phyloP scores from a whole-genome alignment of 257 asterid species.

The Eucommia ulmoides region DNA sequence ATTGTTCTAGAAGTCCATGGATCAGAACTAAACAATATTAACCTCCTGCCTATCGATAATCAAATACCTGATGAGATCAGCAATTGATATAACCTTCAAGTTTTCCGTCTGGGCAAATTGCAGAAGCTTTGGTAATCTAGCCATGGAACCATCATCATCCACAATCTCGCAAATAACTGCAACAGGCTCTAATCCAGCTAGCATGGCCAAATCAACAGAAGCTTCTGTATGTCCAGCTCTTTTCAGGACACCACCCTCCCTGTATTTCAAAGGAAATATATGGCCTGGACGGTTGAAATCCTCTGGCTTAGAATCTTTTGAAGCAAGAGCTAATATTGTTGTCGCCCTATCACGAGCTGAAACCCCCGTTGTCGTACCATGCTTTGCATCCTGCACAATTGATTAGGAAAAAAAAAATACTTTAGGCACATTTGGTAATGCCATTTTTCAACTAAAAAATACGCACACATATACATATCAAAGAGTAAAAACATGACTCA shows the following conservation, averaged over 20 bases:
- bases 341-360: slow-evolving; percentile 95
- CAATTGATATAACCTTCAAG: slow-evolving; percentile 73
- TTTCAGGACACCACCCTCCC: slow-evolving; percentile 92
- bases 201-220: slow-evolving; percentile 74
- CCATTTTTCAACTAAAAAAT: too few relatives aligned
- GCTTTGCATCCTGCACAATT: slow-evolving; percentile 69
- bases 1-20: too few relatives aligned
- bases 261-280: slow-evolving; percentile 86
- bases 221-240: slow-evolving; percentile 99
- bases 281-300: slow-evolving; percentile 98
- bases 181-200: slow-evolving; percentile 81
- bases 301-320: slow-evolving; percentile 71
- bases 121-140: slow-evolving; percentile 75
- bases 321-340: slow-evolving; percentile 72
- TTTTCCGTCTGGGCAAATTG: slow-evolving; percentile 54
- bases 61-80: slow-evolving; percentile 92
- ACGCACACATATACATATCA: too few relatives aligned
- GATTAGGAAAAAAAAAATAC: too few relatives aligned
- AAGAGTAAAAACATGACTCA: too few relatives aligned
- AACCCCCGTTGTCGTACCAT: slow-evolving; percentile 92
- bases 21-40: too few relatives aligned
- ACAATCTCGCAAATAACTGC: slow-evolving; percentile 91
- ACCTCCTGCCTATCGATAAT: too few relatives aligned
- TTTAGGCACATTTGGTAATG: too few relatives aligned
- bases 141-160: slow-evolving; percentile 99